Percentiles rank a stretch among this genome's conserved stretches.
These are phyloP conservation scores for Epichloe gansuensis DNA, from an alignment of 2,329 filamentous ascomycete species.

Conservation along the genomic window DNA sequence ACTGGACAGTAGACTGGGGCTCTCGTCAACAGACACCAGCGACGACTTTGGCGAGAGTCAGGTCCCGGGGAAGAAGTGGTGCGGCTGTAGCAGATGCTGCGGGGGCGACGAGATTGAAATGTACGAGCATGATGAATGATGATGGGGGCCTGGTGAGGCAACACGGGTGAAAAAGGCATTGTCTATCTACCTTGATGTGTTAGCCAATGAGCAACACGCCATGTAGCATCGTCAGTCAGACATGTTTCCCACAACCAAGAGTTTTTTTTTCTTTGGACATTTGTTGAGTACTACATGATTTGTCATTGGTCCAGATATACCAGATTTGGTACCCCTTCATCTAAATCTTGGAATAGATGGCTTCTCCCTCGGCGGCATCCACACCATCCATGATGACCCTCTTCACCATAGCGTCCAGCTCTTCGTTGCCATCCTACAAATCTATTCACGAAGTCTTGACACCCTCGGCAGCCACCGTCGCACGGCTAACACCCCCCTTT, in stretches of 20 bases:
- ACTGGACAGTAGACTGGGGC: conserved; percentile 16
- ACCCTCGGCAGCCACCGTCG: too few relatives aligned
- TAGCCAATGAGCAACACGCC: too few relatives aligned
- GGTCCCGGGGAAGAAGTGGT: neutral
- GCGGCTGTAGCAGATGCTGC: neutral
- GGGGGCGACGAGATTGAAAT: neutral
- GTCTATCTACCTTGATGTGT: too few relatives aligned
- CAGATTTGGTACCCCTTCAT: too few relatives aligned
- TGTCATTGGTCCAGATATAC: neutral
- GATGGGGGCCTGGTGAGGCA: neutral
- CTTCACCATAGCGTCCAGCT: too few relatives aligned
- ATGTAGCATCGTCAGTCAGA: too few relatives aligned
- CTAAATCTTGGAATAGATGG: conserved; percentile 14
- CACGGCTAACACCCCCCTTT: too few relatives aligned
- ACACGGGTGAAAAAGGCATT: neutral
- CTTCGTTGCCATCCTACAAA: too few relatives aligned
- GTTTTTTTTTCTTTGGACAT: neutral
- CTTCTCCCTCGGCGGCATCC: conserved; percentile 40
- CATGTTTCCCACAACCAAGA: neutral
- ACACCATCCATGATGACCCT: conserved; percentile 36
- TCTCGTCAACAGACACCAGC: neutral
- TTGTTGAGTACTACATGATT: neutral
- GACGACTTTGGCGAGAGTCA: neutral
- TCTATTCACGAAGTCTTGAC: too few relatives aligned
- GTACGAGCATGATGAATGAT: neutral